Evolutionary conservation across 2,329 filamentous ascomycete genomes (phyloP).

Genomic region (Sclerotinia nivalis): DNA sequence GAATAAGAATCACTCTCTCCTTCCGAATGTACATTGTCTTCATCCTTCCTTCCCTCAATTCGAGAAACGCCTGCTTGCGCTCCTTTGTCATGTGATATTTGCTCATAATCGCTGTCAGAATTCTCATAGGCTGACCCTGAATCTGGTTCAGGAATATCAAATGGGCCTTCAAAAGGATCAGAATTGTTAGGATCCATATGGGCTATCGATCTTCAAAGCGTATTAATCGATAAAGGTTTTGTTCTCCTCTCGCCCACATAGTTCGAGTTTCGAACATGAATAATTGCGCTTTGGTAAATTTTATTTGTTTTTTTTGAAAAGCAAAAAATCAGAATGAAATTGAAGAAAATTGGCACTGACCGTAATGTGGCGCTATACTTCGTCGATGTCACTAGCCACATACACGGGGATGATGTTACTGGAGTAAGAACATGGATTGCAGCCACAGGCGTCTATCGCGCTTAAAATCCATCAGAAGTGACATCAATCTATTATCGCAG

Average conservation of each 20-base stretch:
- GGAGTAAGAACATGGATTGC: not conserved
- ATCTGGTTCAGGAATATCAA: conserved; percentile 29
- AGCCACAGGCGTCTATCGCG: conserved; percentile 11
- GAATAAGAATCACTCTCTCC: conserved; percentile 17
- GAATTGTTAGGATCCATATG: conserved; percentile 30
- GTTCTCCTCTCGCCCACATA: conserved; percentile 28
- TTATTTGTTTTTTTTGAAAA: not conserved
- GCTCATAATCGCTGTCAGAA: conserved; percentile 28
- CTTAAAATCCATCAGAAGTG: not conserved
- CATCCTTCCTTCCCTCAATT: not conserved
- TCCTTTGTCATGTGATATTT: conserved; percentile 25
- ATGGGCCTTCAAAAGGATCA: conserved; percentile 19
- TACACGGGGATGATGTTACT: not conserved
- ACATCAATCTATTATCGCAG: not conserved
- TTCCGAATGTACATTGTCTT: not conserved
- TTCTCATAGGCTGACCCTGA: conserved; percentile 38
- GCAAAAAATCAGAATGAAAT: not conserved
- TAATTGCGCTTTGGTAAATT: conserved; percentile 10
- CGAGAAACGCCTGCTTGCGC: not conserved
- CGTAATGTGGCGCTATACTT: not conserved
- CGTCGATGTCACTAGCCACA: not conserved
- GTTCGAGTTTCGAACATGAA: not conserved
- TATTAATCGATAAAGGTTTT: conserved; percentile 22
- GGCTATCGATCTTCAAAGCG: conserved; percentile 28
- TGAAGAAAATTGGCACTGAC: not conserved